Conservation (phyloP, 108 stramenopile genomes). For the Pseudonitzschia pungens region DNA sequence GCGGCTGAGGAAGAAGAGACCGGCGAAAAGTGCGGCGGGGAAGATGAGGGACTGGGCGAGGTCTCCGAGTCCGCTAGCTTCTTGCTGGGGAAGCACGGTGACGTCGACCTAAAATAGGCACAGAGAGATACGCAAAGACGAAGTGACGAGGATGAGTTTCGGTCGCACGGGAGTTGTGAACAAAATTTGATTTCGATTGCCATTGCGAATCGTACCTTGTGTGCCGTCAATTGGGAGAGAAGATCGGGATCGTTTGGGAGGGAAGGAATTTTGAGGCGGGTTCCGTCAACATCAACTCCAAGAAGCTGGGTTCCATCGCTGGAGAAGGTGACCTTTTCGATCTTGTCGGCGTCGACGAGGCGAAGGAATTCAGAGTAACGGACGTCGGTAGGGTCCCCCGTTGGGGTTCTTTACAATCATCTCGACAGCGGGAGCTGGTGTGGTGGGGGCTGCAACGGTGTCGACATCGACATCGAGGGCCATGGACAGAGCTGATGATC, state of each 20-base stretch:
- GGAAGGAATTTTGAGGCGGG: slow-evolving; percentile 83
- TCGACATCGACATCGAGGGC: slow-evolving; percentile 36
- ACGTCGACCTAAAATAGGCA: slow-evolving; percentile 91
- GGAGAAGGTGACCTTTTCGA: slow-evolving; percentile 86
- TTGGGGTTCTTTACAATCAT: slow-evolving; percentile 42
- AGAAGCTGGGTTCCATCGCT: slow-evolving; percentile 86
- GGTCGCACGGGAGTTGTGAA: too few species aligned
- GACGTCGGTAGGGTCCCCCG: slow-evolving; percentile 56
- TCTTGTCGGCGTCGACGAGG: slow-evolving; percentile 54
- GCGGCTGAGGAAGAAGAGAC: slow-evolving; percentile 92
- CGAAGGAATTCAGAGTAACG: slow-evolving; percentile 77
- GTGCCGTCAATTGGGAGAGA: slow-evolving; percentile 79
- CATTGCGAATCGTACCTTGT: slow-evolving; percentile 59
- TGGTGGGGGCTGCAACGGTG: slow-evolving; percentile 19
- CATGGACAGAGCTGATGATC: slow-evolving; percentile 22
- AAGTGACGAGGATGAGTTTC: too few species aligned
- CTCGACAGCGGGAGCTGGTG: slow-evolving; percentile 20
- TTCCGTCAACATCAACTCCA: slow-evolving; percentile 86
- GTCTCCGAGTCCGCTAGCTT: slow-evolving; percentile 75
- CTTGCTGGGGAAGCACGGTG: slow-evolving; percentile 78
- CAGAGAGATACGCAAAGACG: too few species aligned
- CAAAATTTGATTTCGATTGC: too few species aligned
- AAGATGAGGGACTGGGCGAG: slow-evolving; percentile 82
- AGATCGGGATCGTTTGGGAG: slow-evolving; percentile 95
- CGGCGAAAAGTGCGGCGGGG: slow-evolving; percentile 85